Base-by-base conservation (phyloP, 1,284 basidiomycete species). In the Ustilago shanxiensis region DNA sequence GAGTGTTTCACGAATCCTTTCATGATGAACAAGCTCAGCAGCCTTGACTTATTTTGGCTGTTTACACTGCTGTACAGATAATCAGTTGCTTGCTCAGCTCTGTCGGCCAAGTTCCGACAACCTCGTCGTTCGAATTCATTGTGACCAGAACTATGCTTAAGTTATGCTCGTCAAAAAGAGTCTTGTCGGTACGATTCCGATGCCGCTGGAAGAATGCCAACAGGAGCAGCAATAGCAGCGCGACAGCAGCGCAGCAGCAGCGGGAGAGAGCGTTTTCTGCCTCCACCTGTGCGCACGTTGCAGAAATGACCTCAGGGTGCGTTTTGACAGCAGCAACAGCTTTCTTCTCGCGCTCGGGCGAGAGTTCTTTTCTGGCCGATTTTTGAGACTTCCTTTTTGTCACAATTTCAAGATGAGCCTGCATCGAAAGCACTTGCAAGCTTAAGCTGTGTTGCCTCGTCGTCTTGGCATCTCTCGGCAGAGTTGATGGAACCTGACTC, bases 241-340 rank as follows among this genome's bases (percentile, higher is more conserved):
- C 2, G 18, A 39, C 14, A 39, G 37, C 14, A 16, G 37, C 14
- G n/a, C 41, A 20, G n/a, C 41, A 44, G 41, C 41, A 44, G 41
- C 41, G 20, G 41, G 11, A 62, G 26, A 14, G 29, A 20, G 16
- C 49, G 22, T 18, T 50, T 52, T 52, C 45, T 50, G 66, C 66
- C 60, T 69, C 56, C 60, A 61, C 66, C 24, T 44, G 18, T n/a
- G 66, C 20, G 54, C 61, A 60, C 67, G 53, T 60, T 60, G 59
- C 45, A 50, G 26, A 47, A 35, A 71, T 71, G 62, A 71, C 68
- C 59, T 71, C 62, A 71, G 22, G 35, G 62, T 65, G 62, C 68
- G 50, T 58, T 54, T 26, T 11, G 47, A 28, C 47, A 28, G 11
- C 24, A 6, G n/a, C 37, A 10, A 16, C 35, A 10, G 35, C 3